phyloP scores from a whole-genome alignment of 352 stramenopile genomes.

The Phytophthora parvispora region DNA sequence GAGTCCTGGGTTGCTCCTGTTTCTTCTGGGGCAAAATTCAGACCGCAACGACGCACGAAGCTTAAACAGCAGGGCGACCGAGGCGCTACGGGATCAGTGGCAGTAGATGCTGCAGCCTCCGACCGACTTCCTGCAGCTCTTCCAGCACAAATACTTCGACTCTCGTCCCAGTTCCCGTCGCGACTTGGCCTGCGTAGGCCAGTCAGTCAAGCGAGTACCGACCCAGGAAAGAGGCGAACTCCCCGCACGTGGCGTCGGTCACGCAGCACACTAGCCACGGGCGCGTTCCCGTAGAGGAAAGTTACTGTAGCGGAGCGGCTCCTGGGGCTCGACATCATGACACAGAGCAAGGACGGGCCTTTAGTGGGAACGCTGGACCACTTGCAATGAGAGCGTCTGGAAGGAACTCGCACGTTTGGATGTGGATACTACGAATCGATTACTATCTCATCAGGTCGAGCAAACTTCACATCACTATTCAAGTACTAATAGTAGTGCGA shows the following conservation, averaged over 20 bases:
- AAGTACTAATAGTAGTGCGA: too few species aligned
- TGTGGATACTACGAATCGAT: too few species aligned
- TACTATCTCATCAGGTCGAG: too few species aligned
- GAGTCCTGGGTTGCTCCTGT: neutral
- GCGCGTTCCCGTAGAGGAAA: neutral
- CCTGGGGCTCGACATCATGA: neutral
- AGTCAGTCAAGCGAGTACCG: neutral
- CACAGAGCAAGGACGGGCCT: neutral
- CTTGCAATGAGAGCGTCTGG: neutral
- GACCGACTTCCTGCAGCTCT: neutral
- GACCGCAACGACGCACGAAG: neutral
- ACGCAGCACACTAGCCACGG: neutral
- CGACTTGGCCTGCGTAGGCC: neutral
- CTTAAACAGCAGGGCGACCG: neutral
- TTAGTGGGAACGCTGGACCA: neutral
- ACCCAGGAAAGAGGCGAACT: neutral
- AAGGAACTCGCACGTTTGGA: too few species aligned
- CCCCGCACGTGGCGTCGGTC: neutral
- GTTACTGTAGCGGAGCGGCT: neutral
- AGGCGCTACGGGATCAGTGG: neutral
- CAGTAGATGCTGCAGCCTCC: neutral
- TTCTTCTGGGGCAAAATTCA: neutral
- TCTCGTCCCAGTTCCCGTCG: neutral
- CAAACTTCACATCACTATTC: too few species aligned
- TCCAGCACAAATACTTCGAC: neutral